Conservation (phyloP, 2,329 filamentous ascomycete genomes). For the Pseudocercospora musae region DNA sequence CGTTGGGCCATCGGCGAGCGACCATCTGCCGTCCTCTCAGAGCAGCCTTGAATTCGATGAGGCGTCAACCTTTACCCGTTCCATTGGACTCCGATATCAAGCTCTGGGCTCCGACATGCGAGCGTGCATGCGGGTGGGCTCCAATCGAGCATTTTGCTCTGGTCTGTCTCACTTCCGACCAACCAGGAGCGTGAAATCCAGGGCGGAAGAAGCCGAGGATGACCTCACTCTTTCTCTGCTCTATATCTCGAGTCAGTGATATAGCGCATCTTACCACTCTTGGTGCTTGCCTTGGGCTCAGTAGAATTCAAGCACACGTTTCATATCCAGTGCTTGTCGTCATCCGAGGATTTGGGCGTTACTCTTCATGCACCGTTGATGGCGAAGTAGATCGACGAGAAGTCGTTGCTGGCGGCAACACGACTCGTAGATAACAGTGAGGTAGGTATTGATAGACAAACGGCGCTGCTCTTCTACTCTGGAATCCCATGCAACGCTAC, state of each 20-base stretch:
- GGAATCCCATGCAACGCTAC: background rate
- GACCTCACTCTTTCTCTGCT: background rate
- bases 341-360: background rate
- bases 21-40: background rate
- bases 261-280: background rate
- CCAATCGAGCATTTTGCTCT: background rate
- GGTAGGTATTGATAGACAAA: conserved; percentile 1
- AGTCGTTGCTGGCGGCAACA: background rate
- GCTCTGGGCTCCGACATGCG: background rate
- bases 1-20: background rate
- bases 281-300: background rate
- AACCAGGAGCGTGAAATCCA: background rate
- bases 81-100: background rate
- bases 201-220: background rate
- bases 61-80: background rate
- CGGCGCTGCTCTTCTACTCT: background rate
- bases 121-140: background rate
- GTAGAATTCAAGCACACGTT: background rate
- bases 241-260: background rate
- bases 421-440: conserved; percentile 2
- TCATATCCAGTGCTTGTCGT: background rate
- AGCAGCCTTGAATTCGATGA: background rate
- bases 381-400: background rate
- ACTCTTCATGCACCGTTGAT: background rate
- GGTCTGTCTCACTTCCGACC: background rate